Evolutionary conservation across 257 asterid genomes (phyloP), one percentile per base, ranked within the genome.

Genomic region (Nicotiana paniculata): DNA sequence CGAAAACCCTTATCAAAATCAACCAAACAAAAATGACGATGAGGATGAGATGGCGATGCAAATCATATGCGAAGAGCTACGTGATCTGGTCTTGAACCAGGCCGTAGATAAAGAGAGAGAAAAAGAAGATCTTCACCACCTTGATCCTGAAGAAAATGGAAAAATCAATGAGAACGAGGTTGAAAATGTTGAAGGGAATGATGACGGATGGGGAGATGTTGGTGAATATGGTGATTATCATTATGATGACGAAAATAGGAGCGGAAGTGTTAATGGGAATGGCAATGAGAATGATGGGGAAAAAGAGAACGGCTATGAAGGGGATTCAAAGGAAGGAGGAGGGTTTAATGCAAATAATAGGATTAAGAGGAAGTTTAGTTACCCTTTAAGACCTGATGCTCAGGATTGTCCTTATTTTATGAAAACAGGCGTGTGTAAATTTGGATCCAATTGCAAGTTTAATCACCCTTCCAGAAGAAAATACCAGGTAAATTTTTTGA

Each of bases 311-410:
- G 81, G 54, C 68, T 57, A 68, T 59, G 58, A 65, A 30, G 84
- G 54, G 21, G 78, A 9, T 32, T 59, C 48, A 16, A 66, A 37
- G 33, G 83, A 77, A 65, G 89, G 55, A 65, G 89, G 59, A 28
- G 82, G 70, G 79, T 85, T 62, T 82, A 86, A 83, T 83, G 85
- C 51, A 58, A 83, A 81, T 46, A 83, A 81, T 84, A 86, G 53
- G 46, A 82, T 63, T 46, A 80, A 43, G 80, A 84, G 84, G 92
- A 88, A 77, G 85, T 26, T 43, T 77, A 83, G 57, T 81, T 96
- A 92, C 86, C 98, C 99, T 0, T 28, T 90, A 88, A 89, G 99
- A 86, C 93, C 94, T 21, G 99, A 92, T 79, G 97, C 97, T 0
- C 98, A 90, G 87, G 99, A 93, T 85, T 96, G 99, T 77, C 55